A percentile compares a stretch with the other conserved stretches of the same genome.
phyloP scores from a whole-genome alignment of 2,329 filamentous ascomycete species.

The Cordyceps fumosorosea region DNA sequence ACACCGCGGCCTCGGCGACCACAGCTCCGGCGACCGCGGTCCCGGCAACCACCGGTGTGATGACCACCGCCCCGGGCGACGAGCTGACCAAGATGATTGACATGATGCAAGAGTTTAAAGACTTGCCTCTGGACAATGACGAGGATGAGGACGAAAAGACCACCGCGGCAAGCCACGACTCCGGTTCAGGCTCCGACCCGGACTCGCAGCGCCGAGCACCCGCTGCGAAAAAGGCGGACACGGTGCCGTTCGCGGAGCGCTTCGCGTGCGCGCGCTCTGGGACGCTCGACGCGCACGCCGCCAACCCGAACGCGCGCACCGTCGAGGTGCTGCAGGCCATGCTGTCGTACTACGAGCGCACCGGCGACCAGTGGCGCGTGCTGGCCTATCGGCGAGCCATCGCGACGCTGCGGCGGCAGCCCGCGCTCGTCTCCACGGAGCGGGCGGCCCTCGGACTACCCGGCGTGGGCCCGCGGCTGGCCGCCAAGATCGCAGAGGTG shows the following conservation, averaged over 20 bases:
- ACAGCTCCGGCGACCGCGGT: background rate
- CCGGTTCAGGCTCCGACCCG: constrained; percentile 17
- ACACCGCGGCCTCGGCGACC: background rate
- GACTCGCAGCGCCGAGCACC: background rate
- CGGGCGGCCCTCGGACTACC: constrained; percentile 62
- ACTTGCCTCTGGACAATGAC: constrained; percentile 49
- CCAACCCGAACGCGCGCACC: constrained; percentile 67
- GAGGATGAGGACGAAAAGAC: constrained; percentile 41
- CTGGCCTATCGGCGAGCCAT: constrained; percentile 73
- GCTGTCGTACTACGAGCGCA: constrained; percentile 67
- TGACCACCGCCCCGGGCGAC: constrained; percentile 30
- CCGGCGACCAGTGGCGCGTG: constrained; percentile 71
- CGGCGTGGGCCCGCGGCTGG: constrained; percentile 65
- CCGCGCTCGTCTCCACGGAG: constrained; percentile 56
- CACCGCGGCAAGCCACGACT: background rate
- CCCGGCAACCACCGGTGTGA: background rate
- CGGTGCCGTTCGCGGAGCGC: constrained; percentile 34
- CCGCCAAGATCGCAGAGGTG: constrained; percentile 86
- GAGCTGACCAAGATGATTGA: constrained; percentile 59
- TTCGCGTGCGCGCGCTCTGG: constrained; percentile 52
- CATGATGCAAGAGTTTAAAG: constrained; percentile 51
- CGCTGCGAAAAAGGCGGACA: constrained; percentile 15
- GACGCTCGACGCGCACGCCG: constrained; percentile 32
- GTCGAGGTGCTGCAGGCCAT: constrained; percentile 74
- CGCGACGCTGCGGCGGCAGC: constrained; percentile 61